These are phyloP conservation scores for Caloboletus inedulis DNA, from an alignment of 1,284 basidiomycete genomes.

Conservation along the genomic window DNA sequence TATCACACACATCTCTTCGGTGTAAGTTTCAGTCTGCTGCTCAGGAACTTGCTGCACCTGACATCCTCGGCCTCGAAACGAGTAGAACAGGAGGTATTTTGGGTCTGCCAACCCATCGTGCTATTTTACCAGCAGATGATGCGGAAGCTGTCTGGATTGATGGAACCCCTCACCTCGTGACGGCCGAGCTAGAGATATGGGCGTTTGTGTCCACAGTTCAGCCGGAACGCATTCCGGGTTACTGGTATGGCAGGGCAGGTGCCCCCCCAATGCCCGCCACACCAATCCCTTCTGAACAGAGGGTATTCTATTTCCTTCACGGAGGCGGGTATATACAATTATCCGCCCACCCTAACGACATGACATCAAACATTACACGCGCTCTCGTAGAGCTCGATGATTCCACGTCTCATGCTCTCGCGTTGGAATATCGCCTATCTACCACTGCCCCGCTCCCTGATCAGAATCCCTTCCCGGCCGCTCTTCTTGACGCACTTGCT, in stretches of 20 bases:
- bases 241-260: conserved; percentile 50
- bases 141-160: conserved; percentile 51
- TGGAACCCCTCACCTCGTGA: conserved; percentile 43
- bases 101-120: conserved; percentile 34
- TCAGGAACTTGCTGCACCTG: background rate
- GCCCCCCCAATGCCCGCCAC: conserved; percentile 30
- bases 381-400: conserved; percentile 28
- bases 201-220: conserved; percentile 41
- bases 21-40: conserved; percentile 12
- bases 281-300: conserved; percentile 44
- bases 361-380: conserved; percentile 22
- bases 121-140: conserved; percentile 38
- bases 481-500: conserved; percentile 52
- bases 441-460: conserved; percentile 20
- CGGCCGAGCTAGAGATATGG: conserved; percentile 45
- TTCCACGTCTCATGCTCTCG: conserved; percentile 33
- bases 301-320: conserved; percentile 40
- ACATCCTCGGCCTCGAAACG: background rate
- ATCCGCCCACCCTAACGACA: conserved; percentile 23
- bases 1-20: background rate
- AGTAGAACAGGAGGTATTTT: conserved; percentile 13
- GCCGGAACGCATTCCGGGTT: conserved; percentile 49
- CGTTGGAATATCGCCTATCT: conserved; percentile 43
- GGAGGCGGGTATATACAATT: conserved; percentile 30
- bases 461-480: conserved; percentile 46